Percentiles rank a stretch among this genome's conserved stretches.
Conservation (phyloP, 2,329 filamentous ascomycete genomes). For the Diaporthe longicolla region DNA sequence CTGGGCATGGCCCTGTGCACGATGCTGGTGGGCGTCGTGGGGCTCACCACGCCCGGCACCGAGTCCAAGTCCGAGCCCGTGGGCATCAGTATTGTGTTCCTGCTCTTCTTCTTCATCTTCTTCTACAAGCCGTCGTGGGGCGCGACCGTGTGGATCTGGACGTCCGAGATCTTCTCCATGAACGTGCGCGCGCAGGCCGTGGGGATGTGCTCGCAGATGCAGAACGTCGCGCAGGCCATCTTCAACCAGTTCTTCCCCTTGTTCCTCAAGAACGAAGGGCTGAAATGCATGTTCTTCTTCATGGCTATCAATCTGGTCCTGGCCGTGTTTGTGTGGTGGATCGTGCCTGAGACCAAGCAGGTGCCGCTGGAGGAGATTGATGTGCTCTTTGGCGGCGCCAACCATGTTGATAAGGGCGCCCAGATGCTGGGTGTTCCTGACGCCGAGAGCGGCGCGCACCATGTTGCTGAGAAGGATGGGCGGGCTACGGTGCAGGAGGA, state of each 20-base stretch:
- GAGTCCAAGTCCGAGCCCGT: conserved; percentile 70
- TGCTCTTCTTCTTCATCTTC: conserved; percentile 74
- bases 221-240: conserved; percentile 72
- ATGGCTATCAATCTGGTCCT: conserved; percentile 60
- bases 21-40: conserved; percentile 70
- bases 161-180: conserved; percentile 76
- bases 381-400: conserved; percentile 67
- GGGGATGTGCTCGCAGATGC: conserved; percentile 71
- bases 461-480: conserved; percentile 44
- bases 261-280: conserved; percentile 68
- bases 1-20: conserved; percentile 79
- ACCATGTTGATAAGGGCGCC: conserved; percentile 68
- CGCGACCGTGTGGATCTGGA: conserved; percentile 78
- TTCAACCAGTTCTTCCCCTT: conserved; percentile 78
- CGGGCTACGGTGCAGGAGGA: conserved; percentile 39
- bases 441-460: conserved; percentile 40
- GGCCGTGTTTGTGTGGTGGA: conserved; percentile 61
- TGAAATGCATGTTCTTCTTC: conserved; percentile 59
- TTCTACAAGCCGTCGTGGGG: conserved; percentile 78
- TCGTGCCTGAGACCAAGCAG: conserved; percentile 62
- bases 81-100: conserved; percentile 74
- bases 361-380: conserved; percentile 70
- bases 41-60: conserved; percentile 62
- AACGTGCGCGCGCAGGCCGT: conserved; percentile 80
- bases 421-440: conserved; percentile 55